A percentile compares a stretch with the other conserved stretches of the same genome.
Evolutionary conservation across 257 asterid species (phyloP).

Genomic region (Lithospermum erythrorhizon): DNA sequence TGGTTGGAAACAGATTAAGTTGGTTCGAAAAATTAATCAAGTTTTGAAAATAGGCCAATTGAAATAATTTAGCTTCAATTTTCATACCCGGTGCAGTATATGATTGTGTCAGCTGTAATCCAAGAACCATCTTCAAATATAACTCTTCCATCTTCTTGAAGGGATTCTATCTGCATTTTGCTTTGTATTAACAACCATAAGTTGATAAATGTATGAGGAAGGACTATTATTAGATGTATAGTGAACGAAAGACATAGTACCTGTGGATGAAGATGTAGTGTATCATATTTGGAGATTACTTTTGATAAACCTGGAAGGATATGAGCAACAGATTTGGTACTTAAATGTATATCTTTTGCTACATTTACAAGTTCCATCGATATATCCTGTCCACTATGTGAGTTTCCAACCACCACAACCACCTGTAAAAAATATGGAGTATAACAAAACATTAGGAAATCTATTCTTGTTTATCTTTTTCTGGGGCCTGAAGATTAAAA

Average conservation of each 20-base stretch:
- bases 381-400: slow-evolving; percentile 80
- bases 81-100: slow-evolving; percentile 79
- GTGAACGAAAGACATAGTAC: slow-evolving; percentile 30
- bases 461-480: no score
- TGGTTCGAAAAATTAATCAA: no score
- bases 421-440: no score
- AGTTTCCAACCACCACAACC: slow-evolving; percentile 77
- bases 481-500: no score
- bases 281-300: slow-evolving; percentile 49
- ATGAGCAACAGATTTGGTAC: slow-evolving; percentile 31
- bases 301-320: slow-evolving; percentile 59
- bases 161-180: slow-evolving; percentile 53
- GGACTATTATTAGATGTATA: no score
- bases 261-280: slow-evolving; percentile 55
- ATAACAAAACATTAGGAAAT: no score
- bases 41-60: background rate
- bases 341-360: slow-evolving; percentile 69
- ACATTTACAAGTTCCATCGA: slow-evolving; percentile 65
- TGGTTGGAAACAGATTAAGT: no score
- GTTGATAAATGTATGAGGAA: background rate
- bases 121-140: slow-evolving; percentile 51
- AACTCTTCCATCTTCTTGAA: slow-evolving; percentile 68
- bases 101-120: slow-evolving; percentile 54
- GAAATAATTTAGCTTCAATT: background rate
- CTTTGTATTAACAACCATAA: background rate